A percentile compares a stretch with the other conserved stretches of the same genome.
These are phyloP conservation scores for Pyricularia grisea DNA, from an alignment of 2,329 filamentous ascomycete species.

Conservation along the genomic window DNA sequence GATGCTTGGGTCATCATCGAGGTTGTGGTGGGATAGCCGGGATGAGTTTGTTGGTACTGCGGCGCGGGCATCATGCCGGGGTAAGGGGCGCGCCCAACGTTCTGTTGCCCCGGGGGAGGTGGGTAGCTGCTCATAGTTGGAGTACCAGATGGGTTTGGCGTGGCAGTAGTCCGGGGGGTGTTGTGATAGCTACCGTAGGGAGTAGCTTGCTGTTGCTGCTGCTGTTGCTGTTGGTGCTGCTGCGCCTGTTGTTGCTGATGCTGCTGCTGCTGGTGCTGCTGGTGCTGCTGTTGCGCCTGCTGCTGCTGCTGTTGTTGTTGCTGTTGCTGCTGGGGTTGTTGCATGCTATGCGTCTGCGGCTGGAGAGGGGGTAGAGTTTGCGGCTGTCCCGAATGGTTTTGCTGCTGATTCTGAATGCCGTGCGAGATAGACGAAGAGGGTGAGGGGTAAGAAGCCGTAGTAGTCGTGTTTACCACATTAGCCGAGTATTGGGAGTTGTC, in stretches of 20 bases:
- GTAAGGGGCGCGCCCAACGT: slow-evolving; percentile 38
- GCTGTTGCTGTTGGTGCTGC: slow-evolving; percentile 15
- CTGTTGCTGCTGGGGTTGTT: slow-evolving; percentile 14
- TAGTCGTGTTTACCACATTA: slow-evolving; percentile 20
- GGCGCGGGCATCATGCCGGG: slow-evolving; percentile 44
- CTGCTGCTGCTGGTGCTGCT: slow-evolving; percentile 24
- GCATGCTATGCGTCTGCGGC: slow-evolving; percentile 35
- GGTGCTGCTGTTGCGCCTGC: neutral
- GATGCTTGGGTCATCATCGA: slow-evolving; percentile 60
- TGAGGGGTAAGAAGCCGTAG: slow-evolving; percentile 18
- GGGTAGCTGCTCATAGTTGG: slow-evolving; percentile 44
- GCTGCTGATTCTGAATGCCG: slow-evolving; percentile 10
- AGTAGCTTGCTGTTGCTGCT: slow-evolving; percentile 36
- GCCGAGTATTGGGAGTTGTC: slow-evolving; percentile 19
- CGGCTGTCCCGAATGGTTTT: slow-evolving; percentile 9
- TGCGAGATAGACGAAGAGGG: slow-evolving; percentile 17
- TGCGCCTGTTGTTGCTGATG: slow-evolving; percentile 18
- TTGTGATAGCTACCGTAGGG: slow-evolving; percentile 51
- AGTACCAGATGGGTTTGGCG: slow-evolving; percentile 51
- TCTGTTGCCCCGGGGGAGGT: slow-evolving; percentile 33
- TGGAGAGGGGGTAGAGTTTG: slow-evolving; percentile 20
- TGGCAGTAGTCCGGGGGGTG: slow-evolving; percentile 53
- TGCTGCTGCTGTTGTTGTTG: neutral
- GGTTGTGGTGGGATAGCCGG: slow-evolving; percentile 45
- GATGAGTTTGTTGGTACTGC: slow-evolving; percentile 41